Base-by-base conservation (phyloP, 129 eudicot species). In the Lactuca sativa region DNA sequence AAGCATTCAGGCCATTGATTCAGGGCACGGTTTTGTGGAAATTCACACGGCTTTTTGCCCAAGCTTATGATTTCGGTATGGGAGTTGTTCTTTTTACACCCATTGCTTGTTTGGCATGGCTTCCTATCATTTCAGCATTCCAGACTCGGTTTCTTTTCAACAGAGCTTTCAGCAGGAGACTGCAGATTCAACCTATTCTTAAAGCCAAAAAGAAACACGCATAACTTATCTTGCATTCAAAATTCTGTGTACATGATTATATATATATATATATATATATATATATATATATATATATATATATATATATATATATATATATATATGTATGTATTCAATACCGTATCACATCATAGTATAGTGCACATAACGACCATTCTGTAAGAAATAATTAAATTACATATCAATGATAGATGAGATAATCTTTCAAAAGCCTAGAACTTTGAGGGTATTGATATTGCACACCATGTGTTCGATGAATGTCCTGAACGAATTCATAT, bases 141-240 rank as follows among this genome's bases (percentile, higher is more conserved):
- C 98, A 92, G 70, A 85, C 96, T 0, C 90, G 90, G 7, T 84
- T 92, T 62, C 95, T 92, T 25, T 92, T 92, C 89, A 92, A 92
- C 62, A 84, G 85, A 70, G 98, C 98, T 57, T 92, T 81, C 81
- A 92, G 89, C 70, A 82, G 98, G 80, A 86, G 85, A 63, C 49
- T 92, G 62, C 95, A 92, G 70, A 89, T 92, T 75, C 90, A 84
- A 53, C 95, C 90, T 0, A 86, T 92, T 84, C 98, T 92, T 69
- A 84, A 85, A 67, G 90, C 92, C 0, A 92, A 92, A 74, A 88
- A 84, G 95, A 86, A 86, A 75, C 83, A 75, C 37, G 33, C 16
- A 67, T 76, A 76, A 53, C 18, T 17, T 12, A 59, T 41, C 18
- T 72, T 32, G 54, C 47, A 9, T 75, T 17, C 51, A 63, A 43